Percentiles rank a stretch among this genome's conserved stretches.
Conservation (phyloP, 306 rosid genomes). For the Glycine tomentella region DNA sequence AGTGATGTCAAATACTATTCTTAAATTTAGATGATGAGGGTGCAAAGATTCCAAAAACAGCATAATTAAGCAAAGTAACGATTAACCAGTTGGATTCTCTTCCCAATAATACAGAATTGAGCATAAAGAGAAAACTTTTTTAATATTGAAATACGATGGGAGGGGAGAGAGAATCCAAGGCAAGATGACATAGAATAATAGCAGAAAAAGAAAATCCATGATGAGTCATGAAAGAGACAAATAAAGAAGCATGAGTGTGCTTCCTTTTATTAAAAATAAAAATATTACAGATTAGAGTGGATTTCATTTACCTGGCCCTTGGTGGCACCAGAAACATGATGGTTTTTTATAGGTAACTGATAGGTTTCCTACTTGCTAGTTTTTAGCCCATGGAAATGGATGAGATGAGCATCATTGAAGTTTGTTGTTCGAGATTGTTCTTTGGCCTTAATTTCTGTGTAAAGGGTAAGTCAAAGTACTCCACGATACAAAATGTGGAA, state of each 20-base stretch:
- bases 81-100: slow-evolving; percentile 45
- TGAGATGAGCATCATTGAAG: too few relatives aligned
- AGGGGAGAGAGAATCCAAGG: slow-evolving; percentile 45
- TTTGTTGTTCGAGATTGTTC: background rate
- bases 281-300: too few relatives aligned
- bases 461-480: background rate
- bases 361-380: too few relatives aligned
- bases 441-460: background rate
- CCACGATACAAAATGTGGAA: slow-evolving; percentile 8
- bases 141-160: slow-evolving; percentile 22
- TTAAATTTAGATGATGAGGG: slow-evolving; percentile 16
- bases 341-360: background rate
- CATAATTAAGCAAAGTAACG: slow-evolving; percentile 38
- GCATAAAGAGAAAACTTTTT: slow-evolving; percentile 32
- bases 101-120: slow-evolving; percentile 39
- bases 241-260: slow-evolving; percentile 25
- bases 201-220: slow-evolving; percentile 5
- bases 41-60: slow-evolving; percentile 45
- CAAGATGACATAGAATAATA: slow-evolving; percentile 42
- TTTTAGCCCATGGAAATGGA: too few relatives aligned
- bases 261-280: background rate
- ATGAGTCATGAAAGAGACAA: slow-evolving; percentile 50
- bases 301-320: slow-evolving; percentile 52
- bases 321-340: slow-evolving; percentile 35
- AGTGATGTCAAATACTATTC: slow-evolving; percentile 40